Evolutionary conservation across 495 filamentous ascomycete species (phyloP), one percentile per base, ranked within the genome.

Genomic region (Parathielavia appendiculata): DNA sequence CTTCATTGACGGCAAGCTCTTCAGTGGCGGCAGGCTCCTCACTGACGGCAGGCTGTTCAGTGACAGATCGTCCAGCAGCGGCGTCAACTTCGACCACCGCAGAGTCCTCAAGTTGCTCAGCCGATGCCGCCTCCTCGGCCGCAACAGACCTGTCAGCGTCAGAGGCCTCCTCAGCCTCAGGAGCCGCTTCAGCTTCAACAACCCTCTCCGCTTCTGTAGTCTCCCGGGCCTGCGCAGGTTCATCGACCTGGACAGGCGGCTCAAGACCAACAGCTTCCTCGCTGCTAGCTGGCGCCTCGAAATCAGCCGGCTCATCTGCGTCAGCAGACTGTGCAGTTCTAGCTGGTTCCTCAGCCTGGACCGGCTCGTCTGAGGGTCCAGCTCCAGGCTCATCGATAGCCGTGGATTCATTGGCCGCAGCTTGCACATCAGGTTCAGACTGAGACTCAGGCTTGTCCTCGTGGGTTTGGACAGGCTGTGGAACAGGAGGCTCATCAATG

Each of bases 281-380:
- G 38, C 10, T 40, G 14, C 4, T 17, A 35, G 30, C 43, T 10
- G 34, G 19, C 34, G 48, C 54, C n/a, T 58, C 49, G 16, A 10
- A 39, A 41, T 26, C 41, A 26, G 46, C 34, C 35, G 54, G 17
- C 19, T 62, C 39, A 16, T 53, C 49, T 36, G 41, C 35, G 43
- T 49, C 17, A 38, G 23, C 41, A 9, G 41, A 26, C 45, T 45
- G n/a, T n/a, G 49, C 60, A 40, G 39, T 41, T 14, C 22, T 20
- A 17, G 45, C n/a, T 11, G 56, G 12, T 35, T 56, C 56, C 39
- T 61, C 64, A 20, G 44, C 36, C 32, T 45, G 40, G 51, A 39
- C 7, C 56, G 59, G 17, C 54, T 61, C 48, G 14, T 61, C 63
- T 20, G 41, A 53, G 46, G 45, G 20, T 32, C 45, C 36, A 22